Evolutionary conservation across 495 filamentous ascomycete species (phyloP).

Genomic region (Jackrogersella multiformis): DNA sequence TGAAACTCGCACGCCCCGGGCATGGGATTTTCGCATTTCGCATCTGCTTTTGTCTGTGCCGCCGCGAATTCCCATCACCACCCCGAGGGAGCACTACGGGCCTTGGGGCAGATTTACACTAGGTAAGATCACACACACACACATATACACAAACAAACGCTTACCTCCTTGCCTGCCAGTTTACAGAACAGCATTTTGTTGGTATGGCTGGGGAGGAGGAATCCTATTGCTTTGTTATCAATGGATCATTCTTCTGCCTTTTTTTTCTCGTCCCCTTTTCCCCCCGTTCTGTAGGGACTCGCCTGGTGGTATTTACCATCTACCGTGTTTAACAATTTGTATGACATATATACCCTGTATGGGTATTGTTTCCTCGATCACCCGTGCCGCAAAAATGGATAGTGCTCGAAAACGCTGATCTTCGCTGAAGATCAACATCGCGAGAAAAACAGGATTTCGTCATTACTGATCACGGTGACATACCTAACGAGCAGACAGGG

Average conservation of each 20-base stretch:
- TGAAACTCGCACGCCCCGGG: slow-evolving; percentile 26
- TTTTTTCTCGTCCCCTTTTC: background rate
- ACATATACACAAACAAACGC: background rate
- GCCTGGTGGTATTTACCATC: background rate
- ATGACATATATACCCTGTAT: no score
- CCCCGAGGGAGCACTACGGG: no score
- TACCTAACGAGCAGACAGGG: slow-evolving; percentile 1
- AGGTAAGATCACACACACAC: no score
- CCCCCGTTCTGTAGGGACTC: slow-evolving; percentile 11
- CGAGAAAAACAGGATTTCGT: slow-evolving; percentile 39
- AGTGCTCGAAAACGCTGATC: slow-evolving; percentile 23
- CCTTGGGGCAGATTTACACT: no score
- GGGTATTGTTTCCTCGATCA: background rate
- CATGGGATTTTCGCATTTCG: slow-evolving; percentile 31
- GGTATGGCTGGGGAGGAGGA: background rate
- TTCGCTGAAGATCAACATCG: background rate
- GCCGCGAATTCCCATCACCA: no score
- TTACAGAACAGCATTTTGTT: no score
- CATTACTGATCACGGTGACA: slow-evolving; percentile 32
- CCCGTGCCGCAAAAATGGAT: slow-evolving; percentile 7
- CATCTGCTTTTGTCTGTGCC: background rate
- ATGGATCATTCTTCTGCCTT: background rate
- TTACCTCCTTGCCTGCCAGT: no score
- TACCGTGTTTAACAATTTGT: no score
- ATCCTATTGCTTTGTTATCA: background rate